These are phyloP conservation scores for Pythium vanterpoolii DNA, from an alignment of 352 stramenopile species.

Conservation along the genomic window DNA sequence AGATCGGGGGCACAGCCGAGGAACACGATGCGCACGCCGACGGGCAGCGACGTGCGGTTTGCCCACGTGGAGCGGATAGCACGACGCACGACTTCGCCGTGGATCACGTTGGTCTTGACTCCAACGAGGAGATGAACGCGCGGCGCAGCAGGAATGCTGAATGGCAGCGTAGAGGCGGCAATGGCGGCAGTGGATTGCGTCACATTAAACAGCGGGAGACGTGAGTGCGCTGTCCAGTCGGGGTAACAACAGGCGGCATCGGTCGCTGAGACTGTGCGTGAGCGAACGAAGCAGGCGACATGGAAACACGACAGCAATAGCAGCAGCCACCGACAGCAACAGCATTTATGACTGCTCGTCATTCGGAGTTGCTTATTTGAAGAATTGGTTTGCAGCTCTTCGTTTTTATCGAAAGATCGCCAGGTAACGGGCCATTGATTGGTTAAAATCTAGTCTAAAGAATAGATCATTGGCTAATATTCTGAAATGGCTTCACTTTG, in stretches of 20 bases:
- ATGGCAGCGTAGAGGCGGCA: not conserved
- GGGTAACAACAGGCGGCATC: not conserved
- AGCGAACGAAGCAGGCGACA: not conserved
- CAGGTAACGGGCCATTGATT: not conserved
- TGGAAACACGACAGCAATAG: not conserved
- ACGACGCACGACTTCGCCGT: constrained; percentile 25
- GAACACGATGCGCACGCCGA: constrained; percentile 33
- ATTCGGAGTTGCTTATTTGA: not conserved
- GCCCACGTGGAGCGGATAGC: constrained; percentile 38
- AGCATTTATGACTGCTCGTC: not conserved
- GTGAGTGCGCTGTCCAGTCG: not conserved
- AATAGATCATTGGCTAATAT: not conserved
- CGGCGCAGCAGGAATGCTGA: not conserved
- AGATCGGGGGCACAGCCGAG: constrained; percentile 29
- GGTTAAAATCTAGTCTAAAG: not conserved
- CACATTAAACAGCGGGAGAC: not conserved
- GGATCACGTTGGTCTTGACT: constrained; percentile 38
- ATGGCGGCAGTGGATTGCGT: not conserved
- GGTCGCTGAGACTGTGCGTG: not conserved
- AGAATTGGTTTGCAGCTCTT: not conserved
- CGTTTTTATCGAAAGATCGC: constrained; percentile 9
- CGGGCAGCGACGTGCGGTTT: constrained; percentile 3
- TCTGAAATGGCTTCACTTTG: constrained; percentile 1
- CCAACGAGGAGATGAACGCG: constrained; percentile 33
- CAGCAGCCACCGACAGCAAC: not conserved